Base-by-base conservation (phyloP, 768 basidiomycete species). In the Mrakia hoshinonis region DNA sequence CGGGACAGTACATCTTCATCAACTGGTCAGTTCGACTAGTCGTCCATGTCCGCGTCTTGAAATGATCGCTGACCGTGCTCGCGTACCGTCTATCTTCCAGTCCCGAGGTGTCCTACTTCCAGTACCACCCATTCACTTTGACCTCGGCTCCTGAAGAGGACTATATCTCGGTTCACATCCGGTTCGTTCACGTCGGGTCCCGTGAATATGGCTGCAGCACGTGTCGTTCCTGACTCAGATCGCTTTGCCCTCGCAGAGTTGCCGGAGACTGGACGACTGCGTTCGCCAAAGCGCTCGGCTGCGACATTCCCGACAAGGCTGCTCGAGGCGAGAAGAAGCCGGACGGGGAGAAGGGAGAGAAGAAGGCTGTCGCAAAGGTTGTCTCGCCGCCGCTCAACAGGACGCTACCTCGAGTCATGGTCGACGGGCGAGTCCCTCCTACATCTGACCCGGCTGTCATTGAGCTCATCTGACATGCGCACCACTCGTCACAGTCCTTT, bases 51-150 rank as follows among this genome's bases (percentile, higher is more conserved):
- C 39, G 22, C 18, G 9, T 5, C 31, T 24, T 24, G 49, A 24
- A 36, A 26, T 26, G 12, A 54, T 3, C n/a, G 11, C 38, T 54
- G 49, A 63, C 22, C 24, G 13, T 5, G 48, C 29, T 38, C 31
- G 29, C 55, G 5, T 58, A 6, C 24, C 22, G 39, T 12, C n/a
- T 46, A 48, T 60, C 26, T 13, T 13, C 22, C 74, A 76, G 91
- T 81, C 94, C 93, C 11, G 90, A 92, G 80, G 83, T 97, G 58
- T 91, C 89, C 24, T 95, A 92, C 82, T 94, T 89, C 84, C 92
- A 96, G 78, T 97, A 92, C 90, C 94, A 97, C 77, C 92, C 93
- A 11, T 96, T 96, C 84, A 95, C 93, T 20, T 85, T 96, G 73
- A 95, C 92, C 43, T 89, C 87, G 87, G 92, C 94, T 0, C 94